Percentiles rank a stretch among this genome's conserved stretches.
Conservation (phyloP, 768 basidiomycete species). For the Trametes cingulata region DNA sequence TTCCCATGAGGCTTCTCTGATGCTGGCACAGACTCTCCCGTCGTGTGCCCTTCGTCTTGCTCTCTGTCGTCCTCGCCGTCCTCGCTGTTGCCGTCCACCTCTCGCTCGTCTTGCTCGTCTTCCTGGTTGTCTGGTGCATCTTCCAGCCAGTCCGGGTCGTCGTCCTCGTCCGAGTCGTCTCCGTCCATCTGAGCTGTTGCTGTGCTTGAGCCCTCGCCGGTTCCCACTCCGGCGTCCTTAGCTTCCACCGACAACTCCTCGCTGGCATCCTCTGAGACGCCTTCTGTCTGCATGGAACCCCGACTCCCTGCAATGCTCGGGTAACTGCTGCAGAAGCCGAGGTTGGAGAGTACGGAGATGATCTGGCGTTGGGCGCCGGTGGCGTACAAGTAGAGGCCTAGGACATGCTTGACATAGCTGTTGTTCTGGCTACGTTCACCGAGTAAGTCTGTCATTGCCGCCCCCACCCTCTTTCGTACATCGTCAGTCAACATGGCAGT, state of each 20-base stretch:
- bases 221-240: too few relatives aligned
- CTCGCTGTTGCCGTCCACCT: background rate
- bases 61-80: background rate
- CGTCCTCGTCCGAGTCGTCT: background rate
- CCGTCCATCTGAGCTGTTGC: too few relatives aligned
- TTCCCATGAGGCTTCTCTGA: background rate
- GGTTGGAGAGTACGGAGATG: constrained; percentile 30
- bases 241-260: too few relatives aligned
- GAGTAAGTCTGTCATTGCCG: constrained; percentile 9
- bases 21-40: too few relatives aligned
- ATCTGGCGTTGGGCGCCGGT: constrained; percentile 34
- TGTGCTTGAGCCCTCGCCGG: too few relatives aligned
- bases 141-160: background rate
- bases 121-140: too few relatives aligned
- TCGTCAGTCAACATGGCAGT: background rate
- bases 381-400: constrained; percentile 35
- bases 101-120: background rate
- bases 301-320: constrained; percentile 23
- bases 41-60: background rate
- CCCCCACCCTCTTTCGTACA: background rate
- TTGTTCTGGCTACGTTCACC: constrained; percentile 36
- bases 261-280: too few relatives aligned
- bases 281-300: too few relatives aligned
- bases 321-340: constrained; percentile 36
- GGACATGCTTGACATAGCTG: constrained; percentile 29